Evolutionary conservation across 1,284 basidiomycete species (phyloP), one percentile per base, ranked within the genome.

Genomic region (Malassezia japonica): DNA sequence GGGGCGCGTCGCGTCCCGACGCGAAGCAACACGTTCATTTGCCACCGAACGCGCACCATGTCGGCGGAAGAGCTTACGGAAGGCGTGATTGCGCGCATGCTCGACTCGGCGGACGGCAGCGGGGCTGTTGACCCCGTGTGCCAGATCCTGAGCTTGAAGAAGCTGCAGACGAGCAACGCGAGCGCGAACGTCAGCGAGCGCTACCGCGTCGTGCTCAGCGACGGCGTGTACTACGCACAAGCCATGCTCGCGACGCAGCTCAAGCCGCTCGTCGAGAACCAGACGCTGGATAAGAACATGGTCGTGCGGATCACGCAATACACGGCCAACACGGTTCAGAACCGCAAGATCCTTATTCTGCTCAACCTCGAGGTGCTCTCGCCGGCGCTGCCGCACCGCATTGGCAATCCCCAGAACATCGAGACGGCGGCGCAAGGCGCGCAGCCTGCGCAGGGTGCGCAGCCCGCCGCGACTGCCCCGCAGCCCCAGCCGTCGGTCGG

Each of bases 231-330:
- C 50, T 72, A 65, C 39, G 60, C 61, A 1, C 70, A 72, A 74
- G 83, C 86, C 27, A 96, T 99, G 94, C 79, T 98, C 33, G 87
- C 89, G 4, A 94, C 91, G 0, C 86, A 90, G 72, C 79, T 91
- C 46, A 95, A 95, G 67, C 65, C 79, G 16, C 75, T 87, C 57
- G 83, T 94, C 28, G 79, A 83, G 21, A 78, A 81, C 1, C 80
- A 82, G n/a, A 67, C 78, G 9, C 77, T 98, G 40, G 75, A 77
- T 42, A 87, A 85, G 69, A 79, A 87, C 67, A 79, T 82, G 1
- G 77, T 98, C 41, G 80, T 86, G 46, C 78, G 81, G 44, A 75
- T 95, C 35, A 82, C 83, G 50, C 83, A 81, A 66, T 83, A 87
- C 67, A 84, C 87, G 3, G 84, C 83, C 69, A 95, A 92, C 73